Evolutionary conservation across 139 green algal species (phyloP).

Genomic region (Dunaliella primolecta): DNA sequence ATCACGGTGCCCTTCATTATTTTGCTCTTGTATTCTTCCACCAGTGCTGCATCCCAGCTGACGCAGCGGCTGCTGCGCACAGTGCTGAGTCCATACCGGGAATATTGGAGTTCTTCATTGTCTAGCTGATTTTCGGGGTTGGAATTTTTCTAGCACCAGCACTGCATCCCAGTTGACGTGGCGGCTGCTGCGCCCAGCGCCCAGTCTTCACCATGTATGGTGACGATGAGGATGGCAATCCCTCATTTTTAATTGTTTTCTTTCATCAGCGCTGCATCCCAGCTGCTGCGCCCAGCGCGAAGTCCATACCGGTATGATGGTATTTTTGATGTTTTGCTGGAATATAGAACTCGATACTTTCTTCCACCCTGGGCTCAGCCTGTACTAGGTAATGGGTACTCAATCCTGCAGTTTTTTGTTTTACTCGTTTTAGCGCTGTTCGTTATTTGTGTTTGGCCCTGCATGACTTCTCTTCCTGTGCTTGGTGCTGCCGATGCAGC

Average conservation of each 20-base stretch:
- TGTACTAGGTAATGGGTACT: not conserved
- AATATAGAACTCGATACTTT: no score
- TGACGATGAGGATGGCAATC: no score
- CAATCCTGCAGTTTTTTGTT: no score
- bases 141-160: no score
- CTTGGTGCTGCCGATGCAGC: conserved; percentile 44
- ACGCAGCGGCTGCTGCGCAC: not conserved
- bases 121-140: no score
- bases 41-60: not conserved
- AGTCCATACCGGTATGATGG: not conserved
- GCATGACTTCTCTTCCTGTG: no score
- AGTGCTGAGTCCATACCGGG: not conserved
- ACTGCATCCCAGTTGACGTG: conserved; percentile 51
- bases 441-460: no score
- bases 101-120: not conserved
- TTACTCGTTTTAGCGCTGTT: no score
- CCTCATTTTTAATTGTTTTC: not conserved
- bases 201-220: not conserved
- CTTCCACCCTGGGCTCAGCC: not conserved
- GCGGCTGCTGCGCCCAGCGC: conserved; percentile 38
- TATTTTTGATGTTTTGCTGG: no score
- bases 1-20: not conserved
- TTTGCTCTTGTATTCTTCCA: not conserved
- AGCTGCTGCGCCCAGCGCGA: not conserved
- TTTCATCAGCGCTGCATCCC: not conserved